Percentiles rank a stretch among this genome's conserved stretches.
Conservation (phyloP, 805 yeast species). For the Metschnikowia kunwiensis region DNA sequence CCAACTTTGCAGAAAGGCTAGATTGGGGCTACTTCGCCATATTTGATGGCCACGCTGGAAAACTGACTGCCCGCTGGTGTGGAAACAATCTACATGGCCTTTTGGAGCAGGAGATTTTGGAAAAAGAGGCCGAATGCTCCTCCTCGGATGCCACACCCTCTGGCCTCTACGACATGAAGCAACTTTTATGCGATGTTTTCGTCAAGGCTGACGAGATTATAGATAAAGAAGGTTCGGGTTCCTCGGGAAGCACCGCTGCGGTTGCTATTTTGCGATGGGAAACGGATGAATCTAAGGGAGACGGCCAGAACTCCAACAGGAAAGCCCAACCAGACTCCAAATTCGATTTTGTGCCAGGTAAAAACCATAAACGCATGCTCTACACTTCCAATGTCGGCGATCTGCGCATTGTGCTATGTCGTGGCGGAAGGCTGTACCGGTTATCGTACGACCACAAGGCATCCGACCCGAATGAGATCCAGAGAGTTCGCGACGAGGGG, state of each 20-base stretch:
- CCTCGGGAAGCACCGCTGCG: slow-evolving; percentile 93
- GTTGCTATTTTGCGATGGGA: slow-evolving; percentile 93
- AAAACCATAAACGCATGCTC: slow-evolving; percentile 63
- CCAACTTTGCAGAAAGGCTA: slow-evolving; percentile 83
- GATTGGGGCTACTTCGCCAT: slow-evolving; percentile 96
- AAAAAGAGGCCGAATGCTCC: slow-evolving; percentile 17
- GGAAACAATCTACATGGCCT: slow-evolving; percentile 77
- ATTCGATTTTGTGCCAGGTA: slow-evolving; percentile 48
- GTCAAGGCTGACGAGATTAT: slow-evolving; percentile 71
- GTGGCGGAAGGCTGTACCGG: slow-evolving; percentile 72
- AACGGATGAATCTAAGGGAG: slow-evolving; percentile 21
- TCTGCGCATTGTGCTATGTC: slow-evolving; percentile 73
- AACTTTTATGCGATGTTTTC: slow-evolving; percentile 66
- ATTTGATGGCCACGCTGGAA: slow-evolving; percentile 97
- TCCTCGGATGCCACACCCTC: slow-evolving; percentile 20
- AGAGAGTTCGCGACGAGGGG: slow-evolving; percentile 72
- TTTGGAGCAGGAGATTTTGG: slow-evolving; percentile 53
- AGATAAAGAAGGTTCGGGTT: slow-evolving; percentile 56
- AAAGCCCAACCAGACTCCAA: too few relatives aligned
- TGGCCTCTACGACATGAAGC: slow-evolving; percentile 51
- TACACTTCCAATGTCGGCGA: slow-evolving; percentile 97
- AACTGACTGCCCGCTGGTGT: slow-evolving; percentile 91
- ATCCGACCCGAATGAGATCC: slow-evolving; percentile 71
- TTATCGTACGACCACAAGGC: slow-evolving; percentile 94
- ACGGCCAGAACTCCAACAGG: not conserved